These are phyloP conservation scores for Xerophyta viscosa DNA, from an alignment of 106 monocot species.

Conservation along the genomic window DNA sequence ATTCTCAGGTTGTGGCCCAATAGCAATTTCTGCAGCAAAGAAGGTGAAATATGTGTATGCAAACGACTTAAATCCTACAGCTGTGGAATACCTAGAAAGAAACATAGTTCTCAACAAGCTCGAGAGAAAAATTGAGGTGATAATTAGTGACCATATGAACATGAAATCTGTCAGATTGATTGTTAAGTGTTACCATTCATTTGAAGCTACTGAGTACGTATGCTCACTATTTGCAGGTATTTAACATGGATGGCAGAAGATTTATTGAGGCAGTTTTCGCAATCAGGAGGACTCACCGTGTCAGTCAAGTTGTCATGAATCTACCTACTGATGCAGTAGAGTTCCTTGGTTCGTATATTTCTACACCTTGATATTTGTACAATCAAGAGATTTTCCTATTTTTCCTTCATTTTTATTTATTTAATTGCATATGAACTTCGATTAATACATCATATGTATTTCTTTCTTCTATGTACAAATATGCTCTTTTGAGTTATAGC, in stretches of 20 bases:
- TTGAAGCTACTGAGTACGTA: no score
- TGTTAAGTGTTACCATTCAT: no score
- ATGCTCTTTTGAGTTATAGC: no score
- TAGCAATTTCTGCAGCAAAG: conserved; percentile 82
- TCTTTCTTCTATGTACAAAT: no score
- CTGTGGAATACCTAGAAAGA: conserved; percentile 88
- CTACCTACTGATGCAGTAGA: conserved; percentile 77
- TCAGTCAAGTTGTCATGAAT: conserved; percentile 95
- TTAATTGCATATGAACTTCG: no score
- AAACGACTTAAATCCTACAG: conserved; percentile 88
- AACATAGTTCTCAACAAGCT: conserved; percentile 87
- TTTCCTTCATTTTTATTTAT: background rate
- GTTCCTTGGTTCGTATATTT: conserved; percentile 60
- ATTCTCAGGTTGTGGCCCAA: conserved; percentile 90
- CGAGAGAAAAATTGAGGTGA: conserved; percentile 86
- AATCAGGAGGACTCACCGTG: conserved; percentile 11
- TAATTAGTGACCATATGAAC: background rate
- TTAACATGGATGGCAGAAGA: conserved; percentile 96
- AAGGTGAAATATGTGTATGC: conserved; percentile 92
- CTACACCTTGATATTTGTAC: no score
- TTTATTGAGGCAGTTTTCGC: conserved; percentile 61
- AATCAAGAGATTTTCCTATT: background rate
- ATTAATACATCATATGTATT: no score
- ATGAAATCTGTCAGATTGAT: no score
- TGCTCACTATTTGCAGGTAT: no score